These are phyloP conservation scores for Cyphellophora europaea DNA, from an alignment of 2,329 filamentous ascomycete species.

Conservation along the genomic window DNA sequence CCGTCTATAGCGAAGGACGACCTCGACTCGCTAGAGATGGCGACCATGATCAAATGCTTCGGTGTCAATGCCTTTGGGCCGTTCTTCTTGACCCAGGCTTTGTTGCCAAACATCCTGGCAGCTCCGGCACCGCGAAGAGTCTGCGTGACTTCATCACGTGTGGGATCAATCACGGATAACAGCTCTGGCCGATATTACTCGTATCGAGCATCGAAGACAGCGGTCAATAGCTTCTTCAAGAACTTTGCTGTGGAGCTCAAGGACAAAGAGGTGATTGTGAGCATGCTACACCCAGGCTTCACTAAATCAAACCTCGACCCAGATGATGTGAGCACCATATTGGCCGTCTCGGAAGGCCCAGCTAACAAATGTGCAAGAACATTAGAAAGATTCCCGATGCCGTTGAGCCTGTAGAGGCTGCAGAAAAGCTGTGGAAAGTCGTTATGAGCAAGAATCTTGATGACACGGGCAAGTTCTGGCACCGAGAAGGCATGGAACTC, in stretches of 20 bases:
- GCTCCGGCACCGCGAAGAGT: slow-evolving; percentile 24
- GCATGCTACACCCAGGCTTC: slow-evolving; percentile 36
- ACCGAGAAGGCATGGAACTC: slow-evolving; percentile 34
- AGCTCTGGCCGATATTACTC: slow-evolving; percentile 32
- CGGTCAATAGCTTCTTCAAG: slow-evolving; percentile 35
- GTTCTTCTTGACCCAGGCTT: slow-evolving; percentile 33
- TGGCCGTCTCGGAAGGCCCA: too few species aligned
- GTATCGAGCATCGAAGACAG: slow-evolving; percentile 36
- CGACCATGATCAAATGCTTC: slow-evolving; percentile 25
- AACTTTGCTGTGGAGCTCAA: slow-evolving; percentile 33
- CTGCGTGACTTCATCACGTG: slow-evolving; percentile 33
- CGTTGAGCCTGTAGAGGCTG: slow-evolving; percentile 36
- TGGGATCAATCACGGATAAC: slow-evolving; percentile 36
- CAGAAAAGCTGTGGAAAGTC: slow-evolving; percentile 32
- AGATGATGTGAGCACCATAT: slow-evolving; percentile 6
- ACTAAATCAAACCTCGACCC: slow-evolving; percentile 26
- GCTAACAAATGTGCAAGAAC: too few species aligned
- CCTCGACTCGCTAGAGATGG: slow-evolving; percentile 24
- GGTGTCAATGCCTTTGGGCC: slow-evolving; percentile 36
- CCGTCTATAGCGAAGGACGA: slow-evolving; percentile 7
- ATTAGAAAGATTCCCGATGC: slow-evolving; percentile 21
- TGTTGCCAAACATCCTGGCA: slow-evolving; percentile 30
- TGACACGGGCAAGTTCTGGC: slow-evolving; percentile 35
- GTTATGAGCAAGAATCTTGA: slow-evolving; percentile 29
- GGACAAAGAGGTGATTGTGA: slow-evolving; percentile 30